A percentile compares a stretch with the other conserved stretches of the same genome.
These are phyloP conservation scores for Trichoderma breve DNA, from an alignment of 2,329 filamentous ascomycete genomes.

Conservation along the genomic window DNA sequence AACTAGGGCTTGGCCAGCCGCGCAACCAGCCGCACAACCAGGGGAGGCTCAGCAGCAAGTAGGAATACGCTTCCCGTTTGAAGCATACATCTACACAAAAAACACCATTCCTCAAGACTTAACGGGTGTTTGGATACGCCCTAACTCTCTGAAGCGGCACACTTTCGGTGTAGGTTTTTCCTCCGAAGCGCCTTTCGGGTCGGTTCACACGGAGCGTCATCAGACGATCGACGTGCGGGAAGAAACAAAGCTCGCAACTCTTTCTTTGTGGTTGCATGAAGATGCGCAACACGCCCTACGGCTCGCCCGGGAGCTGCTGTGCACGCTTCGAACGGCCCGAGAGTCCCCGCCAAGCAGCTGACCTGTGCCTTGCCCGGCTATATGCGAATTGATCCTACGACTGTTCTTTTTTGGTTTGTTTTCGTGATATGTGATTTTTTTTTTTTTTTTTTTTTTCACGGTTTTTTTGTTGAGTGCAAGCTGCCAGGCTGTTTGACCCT, in stretches of 20 bases:
- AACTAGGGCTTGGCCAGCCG: not conserved
- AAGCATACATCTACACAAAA: not conserved
- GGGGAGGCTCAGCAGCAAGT: not conserved
- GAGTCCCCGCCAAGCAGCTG: not conserved
- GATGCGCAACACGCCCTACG: not conserved
- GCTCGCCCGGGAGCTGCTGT: conserved; percentile 8
- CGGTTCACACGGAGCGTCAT: not conserved
- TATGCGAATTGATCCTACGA: not conserved
- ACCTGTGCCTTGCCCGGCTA: not conserved
- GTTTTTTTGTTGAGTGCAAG: not conserved
- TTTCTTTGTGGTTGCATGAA: not conserved
- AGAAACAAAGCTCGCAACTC: not conserved
- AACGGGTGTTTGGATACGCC: not conserved
- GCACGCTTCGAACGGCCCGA: not conserved
- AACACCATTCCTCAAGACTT: not conserved
- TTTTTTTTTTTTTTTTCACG: not conserved
- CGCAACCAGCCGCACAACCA: not conserved
- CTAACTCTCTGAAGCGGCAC: not conserved
- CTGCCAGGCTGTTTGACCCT: not conserved
- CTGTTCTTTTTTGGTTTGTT: not conserved
- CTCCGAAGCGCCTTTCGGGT: not conserved
- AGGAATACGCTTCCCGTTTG: not conserved
- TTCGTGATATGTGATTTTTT: conserved; percentile 2
- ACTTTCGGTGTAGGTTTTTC: not conserved
- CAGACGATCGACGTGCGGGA: conserved; percentile 1